Evolutionary conservation across 148 eudicot genomes (phyloP).

Genomic region (Dysphania ambrosioides): DNA sequence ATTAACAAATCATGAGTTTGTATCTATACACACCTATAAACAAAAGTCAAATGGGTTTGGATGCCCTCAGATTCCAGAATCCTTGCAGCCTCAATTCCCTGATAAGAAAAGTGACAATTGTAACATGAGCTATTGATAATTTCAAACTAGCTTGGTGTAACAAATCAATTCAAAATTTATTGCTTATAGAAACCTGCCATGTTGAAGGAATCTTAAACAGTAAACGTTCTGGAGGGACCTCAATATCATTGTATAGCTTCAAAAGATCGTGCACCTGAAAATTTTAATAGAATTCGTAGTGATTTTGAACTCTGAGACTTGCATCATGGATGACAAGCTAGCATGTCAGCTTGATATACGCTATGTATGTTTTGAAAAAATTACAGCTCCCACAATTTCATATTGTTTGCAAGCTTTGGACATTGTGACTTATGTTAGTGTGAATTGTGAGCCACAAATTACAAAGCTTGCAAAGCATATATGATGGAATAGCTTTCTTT

Average conservation of each 20-base stretch:
- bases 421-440: too few relatives aligned
- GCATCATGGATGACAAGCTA: neutral
- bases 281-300: conserved; percentile 3
- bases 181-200: conserved; percentile 66
- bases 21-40: conserved; percentile 59
- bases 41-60: conserved; percentile 91
- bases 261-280: conserved; percentile 80
- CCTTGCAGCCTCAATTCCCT: conserved; percentile 98
- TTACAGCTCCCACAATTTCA: too few relatives aligned
- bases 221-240: conserved; percentile 66
- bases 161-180: neutral
- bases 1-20: neutral
- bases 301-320: conserved; percentile 4
- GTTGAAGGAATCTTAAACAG: conserved; percentile 93
- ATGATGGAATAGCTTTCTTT: too few relatives aligned
- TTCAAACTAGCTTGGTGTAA: neutral
- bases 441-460: too few relatives aligned
- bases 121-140: conserved; percentile 6
- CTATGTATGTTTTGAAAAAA: too few relatives aligned
- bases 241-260: conserved; percentile 56
- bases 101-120: conserved; percentile 18
- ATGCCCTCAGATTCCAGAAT: conserved; percentile 93
- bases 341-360: neutral
- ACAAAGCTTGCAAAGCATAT: too few relatives aligned
- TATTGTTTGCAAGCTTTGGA: too few relatives aligned